These are phyloP conservation scores for Codiaeum variegatum DNA, from an alignment of 441 rosid species.

Conservation along the genomic window DNA sequence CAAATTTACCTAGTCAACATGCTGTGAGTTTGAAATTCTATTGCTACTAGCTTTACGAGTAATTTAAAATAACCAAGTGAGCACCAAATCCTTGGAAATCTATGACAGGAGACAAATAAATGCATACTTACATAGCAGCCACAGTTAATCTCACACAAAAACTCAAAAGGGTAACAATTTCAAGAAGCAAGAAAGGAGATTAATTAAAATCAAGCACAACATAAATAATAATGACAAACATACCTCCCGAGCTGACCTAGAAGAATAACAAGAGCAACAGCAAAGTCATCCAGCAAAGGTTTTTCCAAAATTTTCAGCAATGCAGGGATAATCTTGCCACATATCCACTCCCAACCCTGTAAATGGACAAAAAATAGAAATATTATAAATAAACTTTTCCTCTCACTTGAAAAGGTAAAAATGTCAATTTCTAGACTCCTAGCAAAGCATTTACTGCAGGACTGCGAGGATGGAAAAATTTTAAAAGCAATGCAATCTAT, in stretches of 20 bases:
- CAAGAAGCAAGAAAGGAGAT: not conserved
- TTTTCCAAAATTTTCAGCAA: slow-evolving; percentile 51
- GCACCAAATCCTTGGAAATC: not conserved
- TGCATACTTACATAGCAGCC: no score
- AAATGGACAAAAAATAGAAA: slow-evolving; percentile 14
- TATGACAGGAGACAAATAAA: no score
- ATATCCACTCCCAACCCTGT: slow-evolving; percentile 86
- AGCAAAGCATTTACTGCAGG: not conserved
- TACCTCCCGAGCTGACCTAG: slow-evolving; percentile 41
- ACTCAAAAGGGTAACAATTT: not conserved
- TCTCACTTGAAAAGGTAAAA: not conserved
- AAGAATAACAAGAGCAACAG: slow-evolving; percentile 36
- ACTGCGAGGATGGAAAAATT: not conserved
- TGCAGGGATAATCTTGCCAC: slow-evolving; percentile 42
- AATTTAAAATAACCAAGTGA: not conserved
- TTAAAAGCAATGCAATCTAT: not conserved
- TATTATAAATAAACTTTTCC: not conserved
- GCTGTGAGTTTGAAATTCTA: no score
- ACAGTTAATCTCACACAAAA: not conserved
- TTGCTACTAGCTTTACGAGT: not conserved
- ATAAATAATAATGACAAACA: not conserved
- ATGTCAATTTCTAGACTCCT: not conserved
- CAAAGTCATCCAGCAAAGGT: slow-evolving; percentile 31
- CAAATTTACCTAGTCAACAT: not conserved
- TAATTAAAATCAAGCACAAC: not conserved